A percentile compares a stretch with the other conserved stretches of the same genome.
phyloP scores from a whole-genome alignment of 495 filamentous ascomycete species.

The Penicillium tannophilum region DNA sequence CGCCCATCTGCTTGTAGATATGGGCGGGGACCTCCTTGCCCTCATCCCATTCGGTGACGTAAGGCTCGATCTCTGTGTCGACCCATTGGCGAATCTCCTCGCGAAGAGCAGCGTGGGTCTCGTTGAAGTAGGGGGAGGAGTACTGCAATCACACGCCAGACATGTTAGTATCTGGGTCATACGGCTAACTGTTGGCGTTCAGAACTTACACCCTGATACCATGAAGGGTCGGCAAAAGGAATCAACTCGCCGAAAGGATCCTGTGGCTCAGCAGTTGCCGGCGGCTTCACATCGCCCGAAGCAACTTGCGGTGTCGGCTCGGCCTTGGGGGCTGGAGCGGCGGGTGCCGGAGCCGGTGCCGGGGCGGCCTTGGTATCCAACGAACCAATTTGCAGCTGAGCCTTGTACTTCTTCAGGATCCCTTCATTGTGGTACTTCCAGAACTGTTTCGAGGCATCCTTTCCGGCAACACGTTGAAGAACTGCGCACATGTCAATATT shows the following conservation, averaged over 20 bases:
- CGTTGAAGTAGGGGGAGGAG: slow-evolving; percentile 94
- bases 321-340: slow-evolving; percentile 35
- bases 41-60: slow-evolving; percentile 96
- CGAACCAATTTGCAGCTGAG: slow-evolving; percentile 84
- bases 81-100: slow-evolving; percentile 91
- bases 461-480: slow-evolving; percentile 88
- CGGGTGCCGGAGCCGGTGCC: slow-evolving; percentile 46
- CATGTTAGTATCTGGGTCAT: slow-evolving; percentile 15
- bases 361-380: slow-evolving; percentile 79
- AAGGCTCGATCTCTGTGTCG: slow-evolving; percentile 83
- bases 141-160: slow-evolving; percentile 55
- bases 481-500: slow-evolving; percentile 51
- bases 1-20: slow-evolving; percentile 96
- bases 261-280: slow-evolving; percentile 60
- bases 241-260: slow-evolving; percentile 86
- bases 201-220: slow-evolving; percentile 89
- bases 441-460: slow-evolving; percentile 97
- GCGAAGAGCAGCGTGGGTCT: slow-evolving; percentile 86
- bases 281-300: slow-evolving; percentile 31
- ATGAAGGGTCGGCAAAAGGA: slow-evolving; percentile 88
- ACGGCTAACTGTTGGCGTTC: neutral
- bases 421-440: slow-evolving; percentile 99
- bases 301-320: slow-evolving; percentile 55
- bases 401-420: slow-evolving; percentile 94
- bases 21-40: slow-evolving; percentile 79